Base-by-base conservation (phyloP, 139 green algal genomes). In the Picochlorum sp. region DNA sequence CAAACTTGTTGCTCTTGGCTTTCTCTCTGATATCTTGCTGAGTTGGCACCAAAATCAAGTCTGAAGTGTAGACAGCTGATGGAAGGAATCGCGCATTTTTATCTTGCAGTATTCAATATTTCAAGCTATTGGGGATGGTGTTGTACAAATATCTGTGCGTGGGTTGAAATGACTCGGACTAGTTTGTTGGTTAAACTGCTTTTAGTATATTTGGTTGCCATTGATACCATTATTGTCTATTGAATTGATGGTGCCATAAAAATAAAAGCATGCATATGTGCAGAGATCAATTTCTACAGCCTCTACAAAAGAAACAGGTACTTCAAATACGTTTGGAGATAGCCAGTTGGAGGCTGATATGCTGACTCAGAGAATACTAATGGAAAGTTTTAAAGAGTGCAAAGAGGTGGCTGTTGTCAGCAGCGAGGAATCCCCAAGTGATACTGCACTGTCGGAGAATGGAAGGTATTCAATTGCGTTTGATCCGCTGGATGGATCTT, bases 401-500 rank as follows among this genome's bases (percentile, higher is more conserved):
- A 25, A 20, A 8, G 70, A 72, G 2, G 84, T 92, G 3, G 64
- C 72, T 32, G 70, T 76, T 13, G 83, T 81, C 4, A 79, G 61
- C 70, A 87, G 74, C 36, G 86, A 94, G 33, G 86, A 94, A 61
- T 62, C 75, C 28, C 73, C 85, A 2, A 59, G 72, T 3, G 68
- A 85, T 3, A 47, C 61, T 20, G 30, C 51, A 0, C 49, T 90
- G 45, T 31, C 20, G 3, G 29, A 22, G 7, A 26, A 14, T 24
- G 61, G 63, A 3, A 80, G 75, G 33, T 62, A 37, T 54, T 57
- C 45, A 1, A 79, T 95, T n/a, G 82, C 85, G 0, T 94, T 86
- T 51, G 87, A 95, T 59, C 87, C 87, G 0, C 60, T 95, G 28
- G 87, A 95, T 52, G 87, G 87, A 50, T 76, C 49, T 50, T 77